phyloP scores from a whole-genome alignment of 805 yeast genomes.

The Metschnikowia sp. region DNA sequence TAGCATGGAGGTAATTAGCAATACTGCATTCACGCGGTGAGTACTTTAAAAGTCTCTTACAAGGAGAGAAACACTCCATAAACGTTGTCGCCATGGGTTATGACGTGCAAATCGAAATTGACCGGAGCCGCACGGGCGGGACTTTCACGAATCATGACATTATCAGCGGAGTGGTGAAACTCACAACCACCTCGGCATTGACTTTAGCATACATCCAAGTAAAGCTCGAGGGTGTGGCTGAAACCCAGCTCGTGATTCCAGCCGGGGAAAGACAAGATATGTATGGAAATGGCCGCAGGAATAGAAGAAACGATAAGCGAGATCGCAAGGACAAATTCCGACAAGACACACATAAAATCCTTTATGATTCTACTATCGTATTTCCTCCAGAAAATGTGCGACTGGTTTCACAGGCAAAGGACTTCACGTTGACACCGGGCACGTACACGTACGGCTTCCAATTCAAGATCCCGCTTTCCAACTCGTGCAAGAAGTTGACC shows the following conservation, averaged over 20 bases:
- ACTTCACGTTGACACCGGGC: constrained; percentile 49
- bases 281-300: background rate
- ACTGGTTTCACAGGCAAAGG: constrained; percentile 40
- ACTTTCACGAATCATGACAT: constrained; percentile 47
- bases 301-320: constrained; percentile 9
- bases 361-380: constrained; percentile 48
- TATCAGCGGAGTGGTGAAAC: constrained; percentile 38
- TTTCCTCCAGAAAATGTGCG: constrained; percentile 53
- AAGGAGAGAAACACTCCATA: too few relatives aligned
- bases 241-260: constrained; percentile 34
- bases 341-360: constrained; percentile 42
- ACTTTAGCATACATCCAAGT: constrained; percentile 47
- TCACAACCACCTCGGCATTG: constrained; percentile 40
- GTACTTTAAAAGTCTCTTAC: too few relatives aligned
- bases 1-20: constrained; percentile 1
- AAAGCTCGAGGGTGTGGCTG: constrained; percentile 49
- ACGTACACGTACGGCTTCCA: constrained; percentile 48
- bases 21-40: constrained; percentile 1
- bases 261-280: background rate
- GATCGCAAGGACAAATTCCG: constrained; percentile 18
- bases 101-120: constrained; percentile 32
- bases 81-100: constrained; percentile 10
- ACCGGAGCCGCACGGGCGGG: constrained; percentile 24
- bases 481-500: constrained; percentile 27
- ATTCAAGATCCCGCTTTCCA: constrained; percentile 42